phyloP scores from a whole-genome alignment of 495 filamentous ascomycete species.

The Letharia columbiana region DNA sequence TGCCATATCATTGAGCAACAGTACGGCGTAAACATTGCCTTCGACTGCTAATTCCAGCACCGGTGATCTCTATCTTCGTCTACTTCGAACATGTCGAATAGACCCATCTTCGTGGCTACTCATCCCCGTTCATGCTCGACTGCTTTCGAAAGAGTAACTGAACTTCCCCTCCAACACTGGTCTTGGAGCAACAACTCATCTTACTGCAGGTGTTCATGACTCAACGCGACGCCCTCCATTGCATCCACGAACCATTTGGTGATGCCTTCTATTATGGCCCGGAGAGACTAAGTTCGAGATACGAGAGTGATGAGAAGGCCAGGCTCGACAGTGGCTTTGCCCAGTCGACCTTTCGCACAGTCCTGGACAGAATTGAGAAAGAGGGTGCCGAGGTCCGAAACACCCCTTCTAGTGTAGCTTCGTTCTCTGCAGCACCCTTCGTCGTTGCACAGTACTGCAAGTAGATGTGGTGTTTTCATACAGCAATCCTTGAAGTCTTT shows the following conservation, averaged over 20 bases:
- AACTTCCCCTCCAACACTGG: not conserved
- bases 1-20: not conserved
- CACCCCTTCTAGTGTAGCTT: conserved; percentile 26
- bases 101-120: conserved; percentile 84
- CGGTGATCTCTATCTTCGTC: conserved; percentile 8
- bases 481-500: conserved; percentile 3
- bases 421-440: conserved; percentile 15
- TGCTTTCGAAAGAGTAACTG: conserved; percentile 79
- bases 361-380: conserved; percentile 61
- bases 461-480: conserved; percentile 12
- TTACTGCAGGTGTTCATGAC: conserved; percentile 84
- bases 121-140: conserved; percentile 92
- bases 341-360: conserved; percentile 63
- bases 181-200: conserved; percentile 10
- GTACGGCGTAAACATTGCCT: not conserved
- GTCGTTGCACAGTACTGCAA: conserved; percentile 18
- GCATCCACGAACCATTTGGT: conserved; percentile 91
- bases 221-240: conserved; percentile 63
- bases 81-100: conserved; percentile 53
- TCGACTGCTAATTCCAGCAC: not conserved
- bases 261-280: conserved; percentile 95
- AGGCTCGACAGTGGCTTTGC: conserved; percentile 67
- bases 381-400: conserved; percentile 58
- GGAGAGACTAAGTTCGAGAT: conserved; percentile 71
- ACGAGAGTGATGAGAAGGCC: conserved; percentile 59